Conservation (phyloP, 768 basidiomycete genomes). For the Mycena haematopus region DNA sequence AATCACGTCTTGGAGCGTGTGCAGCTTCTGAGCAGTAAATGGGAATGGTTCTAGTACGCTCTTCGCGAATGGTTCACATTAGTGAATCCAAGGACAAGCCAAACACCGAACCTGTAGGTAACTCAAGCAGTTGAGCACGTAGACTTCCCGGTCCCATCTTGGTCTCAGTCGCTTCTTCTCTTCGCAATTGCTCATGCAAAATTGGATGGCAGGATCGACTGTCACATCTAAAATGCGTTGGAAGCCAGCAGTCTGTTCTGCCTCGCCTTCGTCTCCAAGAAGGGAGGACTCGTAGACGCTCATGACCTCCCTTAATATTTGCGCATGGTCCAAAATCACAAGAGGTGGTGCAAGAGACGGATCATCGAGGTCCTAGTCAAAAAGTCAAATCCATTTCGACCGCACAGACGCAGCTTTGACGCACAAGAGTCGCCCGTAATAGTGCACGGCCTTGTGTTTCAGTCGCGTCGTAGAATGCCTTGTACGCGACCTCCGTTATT, state of each 20-base stretch:
- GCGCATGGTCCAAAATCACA: constrained; percentile 79
- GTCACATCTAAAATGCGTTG: constrained; percentile 81
- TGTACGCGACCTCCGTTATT: constrained; percentile 80
- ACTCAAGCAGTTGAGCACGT: constrained; percentile 84
- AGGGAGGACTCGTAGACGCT: constrained; percentile 87
- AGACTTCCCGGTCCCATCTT: constrained; percentile 84
- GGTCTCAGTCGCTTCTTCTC: constrained; percentile 61
- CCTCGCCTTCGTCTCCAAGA: constrained; percentile 64
- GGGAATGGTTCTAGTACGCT: constrained; percentile 68
- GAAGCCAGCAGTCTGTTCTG: constrained; percentile 54
- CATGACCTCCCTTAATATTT: constrained; percentile 89
- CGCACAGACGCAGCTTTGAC: constrained; percentile 28
- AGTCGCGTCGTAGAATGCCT: constrained; percentile 88
- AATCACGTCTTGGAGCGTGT: constrained; percentile 62
- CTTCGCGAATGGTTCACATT: constrained; percentile 42
- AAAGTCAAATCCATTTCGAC: constrained; percentile 37
- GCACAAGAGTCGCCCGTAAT: constrained; percentile 58
- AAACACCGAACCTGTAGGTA: constrained; percentile 72
- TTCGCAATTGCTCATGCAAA: constrained; percentile 73
- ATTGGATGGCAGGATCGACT: constrained; percentile 82
- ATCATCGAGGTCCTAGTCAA: constrained; percentile 68
- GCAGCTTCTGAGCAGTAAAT: constrained; percentile 70
- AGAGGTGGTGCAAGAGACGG: constrained; percentile 75
- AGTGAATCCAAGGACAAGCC: not conserved
- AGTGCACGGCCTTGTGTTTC: constrained; percentile 81